These are phyloP conservation scores for Penicillium capsulatum DNA, from an alignment of 2,329 filamentous ascomycete species.

Conservation along the genomic window DNA sequence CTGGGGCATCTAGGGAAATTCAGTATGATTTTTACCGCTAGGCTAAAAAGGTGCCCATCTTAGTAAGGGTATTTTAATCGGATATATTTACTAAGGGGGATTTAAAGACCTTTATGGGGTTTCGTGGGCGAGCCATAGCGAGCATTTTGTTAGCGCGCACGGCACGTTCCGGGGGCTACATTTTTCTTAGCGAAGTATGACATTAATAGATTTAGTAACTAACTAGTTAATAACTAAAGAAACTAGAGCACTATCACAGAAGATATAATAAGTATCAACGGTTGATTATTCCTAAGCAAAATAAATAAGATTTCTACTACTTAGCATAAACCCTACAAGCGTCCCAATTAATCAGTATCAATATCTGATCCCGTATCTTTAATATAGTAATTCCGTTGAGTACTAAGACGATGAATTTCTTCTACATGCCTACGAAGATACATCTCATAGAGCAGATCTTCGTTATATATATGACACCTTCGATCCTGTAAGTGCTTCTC, in stretches of 20 bases:
- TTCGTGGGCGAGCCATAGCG: neutral
- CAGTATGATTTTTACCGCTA: neutral
- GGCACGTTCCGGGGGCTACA: too few species aligned
- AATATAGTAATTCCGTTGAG: slow-evolving; percentile 2
- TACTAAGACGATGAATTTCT: slow-evolving; percentile 4
- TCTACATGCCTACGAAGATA: slow-evolving; percentile 17
- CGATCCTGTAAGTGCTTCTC: slow-evolving; percentile 14
- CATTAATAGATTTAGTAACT: too few species aligned
- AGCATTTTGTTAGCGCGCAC: too few species aligned
- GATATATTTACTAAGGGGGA: neutral
- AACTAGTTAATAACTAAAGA: slow-evolving; percentile 4
- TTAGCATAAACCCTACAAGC: slow-evolving; percentile 1
- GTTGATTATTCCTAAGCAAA: slow-evolving; percentile 1
- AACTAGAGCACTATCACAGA: slow-evolving; percentile 6
- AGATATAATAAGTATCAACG: neutral
- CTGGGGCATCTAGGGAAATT: neutral
- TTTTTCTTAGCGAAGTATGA: too few species aligned
- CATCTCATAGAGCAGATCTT: slow-evolving; percentile 17
- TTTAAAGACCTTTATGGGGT: neutral
- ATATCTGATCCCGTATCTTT: slow-evolving; percentile 5
- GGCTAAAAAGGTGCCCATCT: neutral
- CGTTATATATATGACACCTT: slow-evolving; percentile 14
- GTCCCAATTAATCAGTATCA: slow-evolving; percentile 4
- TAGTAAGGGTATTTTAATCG: neutral
- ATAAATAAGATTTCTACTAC: neutral